phyloP scores from a whole-genome alignment of 345 rosid genomes.

The Camelina hispida region DNA sequence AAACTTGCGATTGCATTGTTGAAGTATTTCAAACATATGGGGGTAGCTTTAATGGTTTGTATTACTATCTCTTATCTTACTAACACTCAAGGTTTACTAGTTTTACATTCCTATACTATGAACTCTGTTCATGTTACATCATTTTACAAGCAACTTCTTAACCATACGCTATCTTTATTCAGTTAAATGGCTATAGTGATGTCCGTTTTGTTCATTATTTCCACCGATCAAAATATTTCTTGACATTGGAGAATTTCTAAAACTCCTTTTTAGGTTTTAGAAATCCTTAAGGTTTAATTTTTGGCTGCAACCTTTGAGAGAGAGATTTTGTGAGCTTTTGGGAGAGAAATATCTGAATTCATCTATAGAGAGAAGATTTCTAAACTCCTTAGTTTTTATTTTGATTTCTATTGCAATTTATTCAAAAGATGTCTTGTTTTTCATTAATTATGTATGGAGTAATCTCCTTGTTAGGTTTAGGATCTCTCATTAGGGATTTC shows the following conservation, averaged over 20 bases:
- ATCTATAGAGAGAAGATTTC: too few relatives aligned
- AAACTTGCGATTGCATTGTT: slow-evolving; percentile 49
- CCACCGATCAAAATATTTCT: slow-evolving; percentile 75
- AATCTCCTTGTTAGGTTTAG: too few relatives aligned
- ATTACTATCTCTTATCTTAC: slow-evolving; percentile 15
- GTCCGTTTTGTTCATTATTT: slow-evolving; percentile 73
- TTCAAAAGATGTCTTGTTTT: too few relatives aligned
- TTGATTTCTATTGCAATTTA: too few relatives aligned
- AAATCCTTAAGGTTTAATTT: too few relatives aligned
- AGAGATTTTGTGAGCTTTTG: too few relatives aligned
- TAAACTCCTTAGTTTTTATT: too few relatives aligned
- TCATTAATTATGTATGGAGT: too few relatives aligned
- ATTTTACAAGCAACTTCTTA: slow-evolving; percentile 1
- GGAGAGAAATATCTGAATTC: too few relatives aligned
- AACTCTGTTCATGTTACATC: neutral
- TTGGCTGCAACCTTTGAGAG: too few relatives aligned
- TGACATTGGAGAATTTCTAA: slow-evolving; percentile 43
- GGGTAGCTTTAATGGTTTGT: slow-evolving; percentile 78
- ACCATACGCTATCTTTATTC: slow-evolving; percentile 30
- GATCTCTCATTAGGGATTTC: too few relatives aligned
- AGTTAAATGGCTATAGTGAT: slow-evolving; percentile 80
- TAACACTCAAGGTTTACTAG: slow-evolving; percentile 13
- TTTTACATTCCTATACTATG: neutral
- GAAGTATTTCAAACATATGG: slow-evolving; percentile 86
- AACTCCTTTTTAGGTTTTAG: too few relatives aligned